Percentiles rank a stretch among this genome's conserved stretches.
phyloP scores from a whole-genome alignment of 2,329 filamentous ascomycete genomes.

The Fusarium pseudoanthophilum region DNA sequence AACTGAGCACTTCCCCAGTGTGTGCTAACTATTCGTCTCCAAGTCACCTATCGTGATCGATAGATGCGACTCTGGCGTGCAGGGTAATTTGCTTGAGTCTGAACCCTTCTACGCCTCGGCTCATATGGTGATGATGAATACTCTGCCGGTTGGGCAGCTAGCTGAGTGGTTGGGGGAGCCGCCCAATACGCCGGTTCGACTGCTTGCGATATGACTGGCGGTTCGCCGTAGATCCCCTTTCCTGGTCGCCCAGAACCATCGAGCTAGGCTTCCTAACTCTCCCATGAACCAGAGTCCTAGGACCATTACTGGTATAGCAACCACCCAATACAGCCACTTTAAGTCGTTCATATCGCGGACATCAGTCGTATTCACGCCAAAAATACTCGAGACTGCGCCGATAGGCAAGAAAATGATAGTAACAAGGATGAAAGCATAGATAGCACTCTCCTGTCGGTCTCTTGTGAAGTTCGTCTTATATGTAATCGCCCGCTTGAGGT shows the following conservation, averaged over 20 bases:
- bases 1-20: neutral
- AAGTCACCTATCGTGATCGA: neutral
- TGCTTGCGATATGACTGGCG: constrained; percentile 19
- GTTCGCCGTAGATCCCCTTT: constrained; percentile 16
- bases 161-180: neutral
- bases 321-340: constrained; percentile 63
- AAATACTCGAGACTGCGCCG: constrained; percentile 58
- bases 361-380: constrained; percentile 65
- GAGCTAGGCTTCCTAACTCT: constrained; percentile 51
- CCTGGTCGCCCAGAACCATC: constrained; percentile 44
- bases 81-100: constrained; percentile 5
- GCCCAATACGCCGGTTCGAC: constrained; percentile 17
- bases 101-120: constrained; percentile 11
- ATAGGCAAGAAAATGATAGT: constrained; percentile 62
- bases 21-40: neutral
- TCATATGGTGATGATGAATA: constrained; percentile 18
- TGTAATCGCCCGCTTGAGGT: constrained; percentile 45
- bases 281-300: constrained; percentile 56
- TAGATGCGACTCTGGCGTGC: neutral
- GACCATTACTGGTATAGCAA: constrained; percentile 58
- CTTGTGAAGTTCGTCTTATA: constrained; percentile 55
- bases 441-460: constrained; percentile 59
- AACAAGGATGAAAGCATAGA: constrained; percentile 62
- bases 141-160: neutral
- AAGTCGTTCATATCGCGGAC: constrained; percentile 59